Conservation (phyloP, 257 asterid genomes). For the Solanum arcanum region DNA sequence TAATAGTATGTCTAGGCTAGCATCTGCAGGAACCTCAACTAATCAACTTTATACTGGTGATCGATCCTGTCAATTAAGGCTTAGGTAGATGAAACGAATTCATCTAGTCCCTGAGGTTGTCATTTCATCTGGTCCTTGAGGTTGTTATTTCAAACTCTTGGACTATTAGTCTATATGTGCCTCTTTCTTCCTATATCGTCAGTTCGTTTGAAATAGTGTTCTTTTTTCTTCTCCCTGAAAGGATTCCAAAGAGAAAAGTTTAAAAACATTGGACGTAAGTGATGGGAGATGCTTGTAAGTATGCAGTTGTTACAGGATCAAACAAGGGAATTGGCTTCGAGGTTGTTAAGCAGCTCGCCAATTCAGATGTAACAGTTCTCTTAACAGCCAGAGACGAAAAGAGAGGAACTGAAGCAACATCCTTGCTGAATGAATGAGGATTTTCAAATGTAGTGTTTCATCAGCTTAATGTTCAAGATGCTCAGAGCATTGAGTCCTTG, state of each 20-base stretch:
- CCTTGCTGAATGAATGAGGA: slow-evolving; percentile 41
- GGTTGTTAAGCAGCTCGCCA: slow-evolving; percentile 59
- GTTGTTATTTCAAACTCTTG: not conserved
- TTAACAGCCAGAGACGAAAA: slow-evolving; percentile 54
- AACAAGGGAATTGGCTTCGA: slow-evolving; percentile 76
- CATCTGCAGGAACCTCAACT: not conserved
- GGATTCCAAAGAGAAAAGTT: not conserved
- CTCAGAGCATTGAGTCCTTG: too few species aligned
- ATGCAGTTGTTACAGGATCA: slow-evolving; percentile 75
- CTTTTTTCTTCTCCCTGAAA: not conserved
- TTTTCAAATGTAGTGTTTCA: slow-evolving; percentile 20
- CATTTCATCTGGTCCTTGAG: not conserved
- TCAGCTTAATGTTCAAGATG: slow-evolving; percentile 23
- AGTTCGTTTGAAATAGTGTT: not conserved
- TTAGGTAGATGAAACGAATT: not conserved
- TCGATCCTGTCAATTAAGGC: not conserved
- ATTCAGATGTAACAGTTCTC: slow-evolving; percentile 46
- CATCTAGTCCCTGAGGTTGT: not conserved
- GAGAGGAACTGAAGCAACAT: slow-evolving; percentile 44
- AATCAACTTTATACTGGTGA: not conserved
- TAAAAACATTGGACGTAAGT: not conserved
- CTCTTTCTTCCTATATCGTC: too few species aligned
- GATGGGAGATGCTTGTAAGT: slow-evolving; percentile 15
- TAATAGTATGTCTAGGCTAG: not conserved
- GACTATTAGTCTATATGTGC: not conserved